Evolutionary conservation across 1,284 basidiomycete genomes (phyloP), one percentile per base, ranked within the genome.

Genomic region (Apiotrichum domesticum): DNA sequence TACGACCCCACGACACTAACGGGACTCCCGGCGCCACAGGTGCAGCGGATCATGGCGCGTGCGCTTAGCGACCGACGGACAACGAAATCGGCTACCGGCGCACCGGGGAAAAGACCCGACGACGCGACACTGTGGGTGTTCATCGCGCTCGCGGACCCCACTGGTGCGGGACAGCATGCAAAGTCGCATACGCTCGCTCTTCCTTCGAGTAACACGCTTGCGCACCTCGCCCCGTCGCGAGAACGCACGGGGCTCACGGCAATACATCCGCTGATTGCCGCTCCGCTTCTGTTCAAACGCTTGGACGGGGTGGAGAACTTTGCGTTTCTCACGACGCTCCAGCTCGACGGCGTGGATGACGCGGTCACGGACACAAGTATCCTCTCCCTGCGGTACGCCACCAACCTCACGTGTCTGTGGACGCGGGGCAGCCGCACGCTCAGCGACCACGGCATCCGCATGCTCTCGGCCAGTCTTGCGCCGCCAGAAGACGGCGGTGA

Each of bases 111-210:
- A 3, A 58, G 59, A 15, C 73, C 73, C 0, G 73, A 74, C 54
- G 64, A 66, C 41, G 62, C 66, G 46, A 74, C 71, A 6, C 52
- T 74, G 32, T 74, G 73, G 73, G 62, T 63, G 5, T 65, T 59
- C 35, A 49, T 48, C 1, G 65, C 64, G 4, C 37, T 71, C 0
- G 35, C 56, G 2, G 68, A 70, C 52, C 66, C 68, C 13, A 61
- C 63, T 8, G 56, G 52, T 1, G 49, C 57, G 5, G 49, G 47
- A 1, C 4, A 34, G 11, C 35, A 51, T 14, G 11, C 13, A 35
- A 55, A 52, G 21, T 40, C 39, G 1, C 64, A 66, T 37, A 64
- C 58, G 1, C 56, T 74, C 14, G 62, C 58, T 15, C 46, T 74
- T 9, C 66, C 69, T 0, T 32, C 50, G 2, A 21, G n/a, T 3